Evolutionary conservation across 768 basidiomycete species (phyloP).

Genomic region (Russula sp.): DNA sequence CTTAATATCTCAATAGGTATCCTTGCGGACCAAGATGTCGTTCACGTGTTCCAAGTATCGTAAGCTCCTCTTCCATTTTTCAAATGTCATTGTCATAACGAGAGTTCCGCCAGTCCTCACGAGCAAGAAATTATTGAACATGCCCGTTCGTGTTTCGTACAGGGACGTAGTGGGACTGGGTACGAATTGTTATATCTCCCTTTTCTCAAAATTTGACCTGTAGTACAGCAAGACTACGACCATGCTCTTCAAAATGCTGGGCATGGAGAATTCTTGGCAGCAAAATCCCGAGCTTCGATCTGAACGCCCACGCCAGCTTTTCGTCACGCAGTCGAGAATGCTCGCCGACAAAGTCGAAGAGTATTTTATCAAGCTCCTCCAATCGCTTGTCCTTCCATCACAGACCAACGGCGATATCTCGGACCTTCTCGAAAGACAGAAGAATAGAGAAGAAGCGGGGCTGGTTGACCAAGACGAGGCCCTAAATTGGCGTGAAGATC

Average conservation of each 20-base stretch:
- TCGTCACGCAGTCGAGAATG: conserved; percentile 67
- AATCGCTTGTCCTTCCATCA: conserved; percentile 43
- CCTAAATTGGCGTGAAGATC: conserved; percentile 41
- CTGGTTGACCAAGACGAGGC: conserved; percentile 48
- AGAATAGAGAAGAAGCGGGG: conserved; percentile 31
- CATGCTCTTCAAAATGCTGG: conserved; percentile 74
- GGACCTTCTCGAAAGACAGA: conserved; percentile 29
- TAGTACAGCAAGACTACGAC: conserved; percentile 65
- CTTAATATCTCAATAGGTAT: conserved; percentile 17
- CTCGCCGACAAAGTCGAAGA: conserved; percentile 68
- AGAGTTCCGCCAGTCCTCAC: conserved; percentile 16
- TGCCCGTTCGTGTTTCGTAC: conserved; percentile 26
- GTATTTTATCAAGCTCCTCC: conserved; percentile 54
- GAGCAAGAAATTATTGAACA: conserved; percentile 30
- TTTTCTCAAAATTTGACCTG: neutral
- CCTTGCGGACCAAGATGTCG: conserved; percentile 23
- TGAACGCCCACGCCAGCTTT: conserved; percentile 52
- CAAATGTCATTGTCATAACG: too few relatives aligned
- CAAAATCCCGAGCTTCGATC: conserved; percentile 44
- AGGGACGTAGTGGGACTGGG: conserved; percentile 70
- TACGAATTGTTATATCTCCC: conserved; percentile 31
- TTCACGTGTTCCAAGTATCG: conserved; percentile 30
- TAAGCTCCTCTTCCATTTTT: neutral
- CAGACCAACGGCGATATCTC: conserved; percentile 43
- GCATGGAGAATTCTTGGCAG: conserved; percentile 55